Conservation (phyloP, 768 basidiomycete species). For the Chiua virens region DNA sequence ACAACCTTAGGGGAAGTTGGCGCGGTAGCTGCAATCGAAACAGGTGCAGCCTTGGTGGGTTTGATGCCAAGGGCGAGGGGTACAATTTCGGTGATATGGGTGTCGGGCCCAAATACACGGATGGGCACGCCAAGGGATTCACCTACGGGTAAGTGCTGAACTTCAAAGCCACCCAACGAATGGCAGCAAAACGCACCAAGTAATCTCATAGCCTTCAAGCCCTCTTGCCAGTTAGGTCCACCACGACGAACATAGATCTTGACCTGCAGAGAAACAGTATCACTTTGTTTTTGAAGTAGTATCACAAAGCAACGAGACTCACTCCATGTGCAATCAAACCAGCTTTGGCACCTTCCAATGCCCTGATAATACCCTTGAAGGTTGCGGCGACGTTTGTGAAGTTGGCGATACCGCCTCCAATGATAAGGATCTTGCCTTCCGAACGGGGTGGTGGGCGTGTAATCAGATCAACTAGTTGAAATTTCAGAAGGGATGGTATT, state of each 20-base stretch:
- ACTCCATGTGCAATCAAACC: conserved; percentile 60
- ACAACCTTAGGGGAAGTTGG: conserved; percentile 39
- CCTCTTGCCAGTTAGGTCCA: conserved; percentile 99
- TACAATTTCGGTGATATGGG: conserved; percentile 98
- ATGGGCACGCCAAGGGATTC: conserved; percentile 98
- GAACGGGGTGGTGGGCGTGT: conserved; percentile 82
- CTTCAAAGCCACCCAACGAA: not conserved
- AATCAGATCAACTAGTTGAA: conserved; percentile 78
- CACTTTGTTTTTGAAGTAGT: not conserved
- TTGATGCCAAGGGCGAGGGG: conserved; percentile 91
- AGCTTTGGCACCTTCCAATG: conserved; percentile 89
- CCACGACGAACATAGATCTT: conserved; percentile 97
- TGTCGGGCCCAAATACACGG: conserved; percentile 95
- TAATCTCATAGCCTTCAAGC: conserved; percentile 96
- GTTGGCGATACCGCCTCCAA: conserved; percentile 99
- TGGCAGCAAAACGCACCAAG: conserved; percentile 47
- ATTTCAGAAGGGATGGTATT: not conserved
- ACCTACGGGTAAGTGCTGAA: conserved; percentile 26
- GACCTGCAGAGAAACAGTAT: conserved; percentile 57
- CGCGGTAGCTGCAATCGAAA: conserved; percentile 47
- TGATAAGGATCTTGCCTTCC: conserved; percentile 97
- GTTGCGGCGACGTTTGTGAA: conserved; percentile 99
- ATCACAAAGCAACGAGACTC: not conserved
- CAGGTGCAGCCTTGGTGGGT: conserved; percentile 30
- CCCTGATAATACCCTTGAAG: conserved; percentile 99